Evolutionary conservation across 2,329 filamentous ascomycete genomes (phyloP).

Genomic region (Alternaria triticimaculans): DNA sequence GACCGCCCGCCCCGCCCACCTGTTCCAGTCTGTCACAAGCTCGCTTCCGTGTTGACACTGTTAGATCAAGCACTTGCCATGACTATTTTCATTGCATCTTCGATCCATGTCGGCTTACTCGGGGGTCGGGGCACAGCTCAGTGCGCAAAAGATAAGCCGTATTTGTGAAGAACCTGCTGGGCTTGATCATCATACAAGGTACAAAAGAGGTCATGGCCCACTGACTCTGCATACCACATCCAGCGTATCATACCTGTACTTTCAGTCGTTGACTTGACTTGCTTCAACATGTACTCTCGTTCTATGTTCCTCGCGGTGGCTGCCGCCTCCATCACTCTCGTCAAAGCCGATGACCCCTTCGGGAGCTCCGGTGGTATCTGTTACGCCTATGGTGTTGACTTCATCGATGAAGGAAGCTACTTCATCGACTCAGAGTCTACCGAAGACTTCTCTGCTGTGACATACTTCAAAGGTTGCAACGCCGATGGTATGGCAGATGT

Average conservation of each 20-base stretch:
- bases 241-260: neutral
- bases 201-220: slow-evolving; percentile 31
- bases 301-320: slow-evolving; percentile 30
- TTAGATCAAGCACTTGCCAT: slow-evolving; percentile 18
- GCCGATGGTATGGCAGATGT: slow-evolving; percentile 49
- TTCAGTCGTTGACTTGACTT: slow-evolving; percentile 3
- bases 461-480: slow-evolving; percentile 54
- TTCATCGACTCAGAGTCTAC: slow-evolving; percentile 54
- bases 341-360: slow-evolving; percentile 9
- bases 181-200: slow-evolving; percentile 4
- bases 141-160: slow-evolving; percentile 15
- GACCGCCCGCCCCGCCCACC: slow-evolving; percentile 20
- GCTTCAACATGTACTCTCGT: slow-evolving; percentile 32
- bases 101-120: slow-evolving; percentile 8
- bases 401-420: slow-evolving; percentile 52
- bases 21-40: slow-evolving; percentile 21
- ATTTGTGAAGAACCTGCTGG: slow-evolving; percentile 12
- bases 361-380: slow-evolving; percentile 32
- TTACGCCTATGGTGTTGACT: slow-evolving; percentile 52
- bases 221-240: slow-evolving; percentile 6
- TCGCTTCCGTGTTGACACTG: slow-evolving; percentile 18
- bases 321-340: slow-evolving; percentile 34
- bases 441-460: slow-evolving; percentile 53
- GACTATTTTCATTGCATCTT: slow-evolving; percentile 23
- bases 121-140: slow-evolving; percentile 2